Conservation (phyloP, 2,329 filamentous ascomycete species). For the Diaporthe helianthi region DNA sequence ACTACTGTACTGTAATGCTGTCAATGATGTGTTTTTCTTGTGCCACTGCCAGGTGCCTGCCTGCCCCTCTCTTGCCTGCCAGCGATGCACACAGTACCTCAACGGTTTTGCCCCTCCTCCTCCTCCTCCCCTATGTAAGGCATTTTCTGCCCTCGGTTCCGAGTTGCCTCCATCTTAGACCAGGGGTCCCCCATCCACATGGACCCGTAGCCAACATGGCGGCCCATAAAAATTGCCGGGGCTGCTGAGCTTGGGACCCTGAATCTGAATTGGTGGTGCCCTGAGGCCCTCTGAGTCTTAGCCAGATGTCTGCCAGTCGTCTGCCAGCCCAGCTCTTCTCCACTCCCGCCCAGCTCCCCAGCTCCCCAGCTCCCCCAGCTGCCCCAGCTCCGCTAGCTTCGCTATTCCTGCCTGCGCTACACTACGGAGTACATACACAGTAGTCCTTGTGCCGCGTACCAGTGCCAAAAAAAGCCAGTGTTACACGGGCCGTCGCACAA, state of each 20-base stretch:
- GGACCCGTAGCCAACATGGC: slow-evolving; percentile 1
- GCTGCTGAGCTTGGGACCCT: slow-evolving; percentile 22
- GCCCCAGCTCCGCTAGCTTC: not conserved
- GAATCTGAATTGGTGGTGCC: not conserved
- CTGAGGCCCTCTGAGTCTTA: too few relatives aligned
- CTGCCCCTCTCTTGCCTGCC: not conserved
- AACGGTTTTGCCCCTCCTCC: not conserved
- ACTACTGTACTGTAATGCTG: not conserved
- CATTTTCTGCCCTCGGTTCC: not conserved
- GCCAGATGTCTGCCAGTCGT: too few relatives aligned
- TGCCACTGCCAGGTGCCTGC: not conserved
- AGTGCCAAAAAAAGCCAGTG: not conserved
- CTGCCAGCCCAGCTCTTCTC: not conserved
- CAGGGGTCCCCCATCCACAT: not conserved
- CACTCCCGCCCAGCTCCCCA: not conserved
- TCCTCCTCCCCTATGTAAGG: not conserved
- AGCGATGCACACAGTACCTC: not conserved
- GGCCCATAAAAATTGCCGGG: slow-evolving; percentile 17
- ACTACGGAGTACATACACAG: too few relatives aligned
- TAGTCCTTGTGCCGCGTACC: not conserved
- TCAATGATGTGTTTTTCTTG: not conserved
- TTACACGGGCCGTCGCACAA: not conserved
- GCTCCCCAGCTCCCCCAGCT: not conserved
- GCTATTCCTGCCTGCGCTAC: too few relatives aligned
- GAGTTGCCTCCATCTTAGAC: not conserved